A percentile compares a stretch with the other conserved stretches of the same genome.
phyloP scores from a whole-genome alignment of 768 basidiomycete genomes.

The Agaricus sinodeliciosus region DNA sequence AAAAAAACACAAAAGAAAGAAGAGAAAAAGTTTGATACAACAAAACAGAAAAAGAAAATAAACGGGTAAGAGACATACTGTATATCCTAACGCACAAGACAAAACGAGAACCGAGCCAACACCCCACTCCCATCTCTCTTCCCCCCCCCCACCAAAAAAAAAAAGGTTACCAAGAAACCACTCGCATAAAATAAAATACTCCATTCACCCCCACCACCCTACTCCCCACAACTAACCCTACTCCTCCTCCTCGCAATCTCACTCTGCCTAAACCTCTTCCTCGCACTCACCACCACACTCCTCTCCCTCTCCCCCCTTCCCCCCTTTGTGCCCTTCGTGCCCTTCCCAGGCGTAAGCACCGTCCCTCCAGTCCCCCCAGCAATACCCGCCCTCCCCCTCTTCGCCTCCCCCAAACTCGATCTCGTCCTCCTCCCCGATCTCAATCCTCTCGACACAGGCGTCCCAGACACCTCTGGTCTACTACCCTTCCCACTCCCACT shows the following conservation, averaged over 20 bases:
- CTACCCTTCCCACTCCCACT: too few species aligned
- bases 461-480: too few species aligned
- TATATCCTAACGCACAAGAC: too few species aligned
- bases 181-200: too few species aligned
- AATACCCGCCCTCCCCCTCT: conserved; percentile 32
- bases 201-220: neutral
- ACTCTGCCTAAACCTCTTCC: conserved; percentile 71
- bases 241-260: conserved; percentile 62
- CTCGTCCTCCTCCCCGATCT: conserved; percentile 15
- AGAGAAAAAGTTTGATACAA: too few species aligned
- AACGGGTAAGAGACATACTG: too few species aligned
- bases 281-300: conserved; percentile 51
- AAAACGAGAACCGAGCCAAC: too few species aligned
- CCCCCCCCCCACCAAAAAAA: too few species aligned
- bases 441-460: too few species aligned
- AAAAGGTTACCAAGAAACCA: too few species aligned
- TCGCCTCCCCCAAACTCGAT: conserved; percentile 46
- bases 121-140: too few species aligned
- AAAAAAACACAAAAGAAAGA: neutral
- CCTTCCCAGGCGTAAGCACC: conserved; percentile 8
- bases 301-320: conserved; percentile 19
- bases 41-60: neutral
- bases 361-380: conserved; percentile 11
- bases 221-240: conserved; percentile 15
- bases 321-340: too few species aligned